A percentile compares a stretch with the other conserved stretches of the same genome.
Evolutionary conservation across 495 filamentous ascomycete species (phyloP).

Genomic region (Aspergillus campestris): DNA sequence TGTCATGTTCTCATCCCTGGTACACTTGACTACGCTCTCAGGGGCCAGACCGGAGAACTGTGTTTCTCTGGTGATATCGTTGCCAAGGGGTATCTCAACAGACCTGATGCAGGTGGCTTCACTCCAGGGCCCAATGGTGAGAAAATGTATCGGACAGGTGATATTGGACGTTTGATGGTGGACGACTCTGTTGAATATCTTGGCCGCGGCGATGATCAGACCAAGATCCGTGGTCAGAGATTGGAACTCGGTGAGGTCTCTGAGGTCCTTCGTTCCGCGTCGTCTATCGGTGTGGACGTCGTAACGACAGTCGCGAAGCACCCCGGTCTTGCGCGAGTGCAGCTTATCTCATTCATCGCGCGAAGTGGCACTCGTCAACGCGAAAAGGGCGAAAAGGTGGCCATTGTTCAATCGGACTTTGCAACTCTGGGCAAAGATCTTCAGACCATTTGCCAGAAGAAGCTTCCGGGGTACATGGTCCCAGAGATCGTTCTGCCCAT

Average conservation of each 20-base stretch:
- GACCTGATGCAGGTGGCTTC: slow-evolving; percentile 48
- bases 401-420: slow-evolving; percentile 17
- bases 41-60: slow-evolving; percentile 78
- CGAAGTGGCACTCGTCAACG: slow-evolving; percentile 3
- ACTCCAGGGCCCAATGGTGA: slow-evolving; percentile 26
- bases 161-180: slow-evolving; percentile 37
- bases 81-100: slow-evolving; percentile 78
- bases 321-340: slow-evolving; percentile 30
- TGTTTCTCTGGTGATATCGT: slow-evolving; percentile 82
- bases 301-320: slow-evolving; percentile 37
- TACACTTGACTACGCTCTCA: slow-evolving; percentile 58
- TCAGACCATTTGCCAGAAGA: slow-evolving; percentile 28
- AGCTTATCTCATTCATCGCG: slow-evolving; percentile 35
- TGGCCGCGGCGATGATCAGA: slow-evolving; percentile 69
- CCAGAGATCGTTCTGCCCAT: slow-evolving; percentile 42
- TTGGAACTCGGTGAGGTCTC: slow-evolving; percentile 72
- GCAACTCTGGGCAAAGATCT: slow-evolving; percentile 17
- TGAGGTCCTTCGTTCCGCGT: slow-evolving; percentile 37
- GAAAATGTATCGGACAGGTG: slow-evolving; percentile 43
- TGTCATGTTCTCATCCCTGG: slow-evolving; percentile 68
- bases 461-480: slow-evolving; percentile 47
- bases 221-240: slow-evolving; percentile 71
- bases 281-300: slow-evolving; percentile 23
- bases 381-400: slow-evolving; percentile 1
- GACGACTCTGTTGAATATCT: slow-evolving; percentile 51